phyloP scores from a whole-genome alignment of 805 yeast species.

The Hyphopichia homilentoma region DNA sequence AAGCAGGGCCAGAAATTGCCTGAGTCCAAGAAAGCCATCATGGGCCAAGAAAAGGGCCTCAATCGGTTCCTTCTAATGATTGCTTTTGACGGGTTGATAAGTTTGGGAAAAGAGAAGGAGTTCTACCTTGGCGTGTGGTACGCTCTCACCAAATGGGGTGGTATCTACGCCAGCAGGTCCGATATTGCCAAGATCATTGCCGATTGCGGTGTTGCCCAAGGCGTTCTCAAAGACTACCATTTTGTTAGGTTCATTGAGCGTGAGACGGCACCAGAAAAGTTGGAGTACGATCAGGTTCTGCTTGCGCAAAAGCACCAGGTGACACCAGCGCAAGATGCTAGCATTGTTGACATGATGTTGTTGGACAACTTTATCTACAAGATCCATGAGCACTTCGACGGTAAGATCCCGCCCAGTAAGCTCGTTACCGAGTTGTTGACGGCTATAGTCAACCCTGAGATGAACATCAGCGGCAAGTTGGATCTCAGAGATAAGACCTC shows the following conservation, averaged over 20 bases:
- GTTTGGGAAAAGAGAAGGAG: constrained; percentile 28
- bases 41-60: constrained; percentile 13
- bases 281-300: neutral
- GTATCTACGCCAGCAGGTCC: constrained; percentile 13
- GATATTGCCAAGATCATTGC: constrained; percentile 1
- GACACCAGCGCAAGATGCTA: constrained; percentile 1
- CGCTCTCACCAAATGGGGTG: constrained; percentile 32
- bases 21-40: constrained; percentile 2
- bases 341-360: constrained; percentile 23
- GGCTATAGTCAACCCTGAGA: constrained; percentile 13
- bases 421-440: constrained; percentile 25
- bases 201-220: constrained; percentile 5
- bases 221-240: constrained; percentile 3
- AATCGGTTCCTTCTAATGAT: constrained; percentile 30
- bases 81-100: constrained; percentile 27
- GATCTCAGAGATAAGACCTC: constrained; percentile 24
- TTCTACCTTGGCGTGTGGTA: constrained; percentile 31
- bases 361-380: constrained; percentile 33
- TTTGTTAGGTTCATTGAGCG: neutral
- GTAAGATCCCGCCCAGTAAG: constrained; percentile 15
- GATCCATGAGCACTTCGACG: constrained; percentile 20
- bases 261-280: neutral
- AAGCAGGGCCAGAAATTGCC: constrained; percentile 15
- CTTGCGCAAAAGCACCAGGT: neutral
- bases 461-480: constrained; percentile 14